These are phyloP conservation scores for Lizonia empirigonia DNA, from an alignment of 2,329 filamentous ascomycete genomes.

Conservation along the genomic window DNA sequence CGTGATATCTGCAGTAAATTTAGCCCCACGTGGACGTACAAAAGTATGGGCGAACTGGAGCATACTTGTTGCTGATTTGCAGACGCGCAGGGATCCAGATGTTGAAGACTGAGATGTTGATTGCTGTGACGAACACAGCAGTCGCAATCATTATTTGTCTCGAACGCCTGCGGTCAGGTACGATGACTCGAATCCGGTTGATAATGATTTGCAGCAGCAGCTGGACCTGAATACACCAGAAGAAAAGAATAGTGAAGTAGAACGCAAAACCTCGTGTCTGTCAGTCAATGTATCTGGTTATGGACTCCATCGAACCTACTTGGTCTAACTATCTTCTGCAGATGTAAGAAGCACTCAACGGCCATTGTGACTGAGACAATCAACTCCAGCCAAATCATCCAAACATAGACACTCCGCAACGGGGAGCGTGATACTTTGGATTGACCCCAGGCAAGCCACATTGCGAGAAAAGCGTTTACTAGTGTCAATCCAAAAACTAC, in stretches of 20 bases:
- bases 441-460: conserved; percentile 43
- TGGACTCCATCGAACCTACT: conserved; percentile 28
- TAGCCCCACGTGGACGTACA: neutral
- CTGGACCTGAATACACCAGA: conserved; percentile 49
- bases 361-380: conserved; percentile 52
- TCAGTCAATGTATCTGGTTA: neutral
- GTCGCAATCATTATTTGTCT: conserved; percentile 46
- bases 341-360: conserved; percentile 47
- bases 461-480: conserved; percentile 32
- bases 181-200: conserved; percentile 48
- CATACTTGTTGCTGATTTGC: conserved; percentile 35
- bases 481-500: conserved; percentile 39
- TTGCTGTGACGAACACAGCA: conserved; percentile 45
- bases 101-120: conserved; percentile 48
- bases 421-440: conserved; percentile 36
- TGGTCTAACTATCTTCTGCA: conserved; percentile 41
- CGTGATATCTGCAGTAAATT: conserved; percentile 29
- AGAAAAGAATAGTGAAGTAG: conserved; percentile 44
- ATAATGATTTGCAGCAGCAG: conserved; percentile 50
- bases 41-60: neutral
- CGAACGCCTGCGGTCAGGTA: conserved; percentile 39
- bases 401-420: conserved; percentile 51
- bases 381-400: conserved; percentile 58
- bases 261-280: conserved; percentile 38
- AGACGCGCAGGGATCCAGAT: conserved; percentile 51